Conservation (phyloP, 768 basidiomycete species). For the Tricholomella constricta region DNA sequence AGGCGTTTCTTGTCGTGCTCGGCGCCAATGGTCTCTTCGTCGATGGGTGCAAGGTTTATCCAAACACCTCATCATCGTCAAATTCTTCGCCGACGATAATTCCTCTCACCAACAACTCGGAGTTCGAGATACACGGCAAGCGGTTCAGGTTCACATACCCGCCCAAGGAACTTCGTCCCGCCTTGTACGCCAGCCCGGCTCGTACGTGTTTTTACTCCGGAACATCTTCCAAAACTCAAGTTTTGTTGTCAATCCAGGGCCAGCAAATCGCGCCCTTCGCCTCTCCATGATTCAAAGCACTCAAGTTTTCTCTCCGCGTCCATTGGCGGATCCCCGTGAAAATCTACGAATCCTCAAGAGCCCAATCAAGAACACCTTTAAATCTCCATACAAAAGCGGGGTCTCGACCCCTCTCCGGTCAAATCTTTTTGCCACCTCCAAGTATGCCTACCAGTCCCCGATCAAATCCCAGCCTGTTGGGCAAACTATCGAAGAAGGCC, state of each 20-base stretch:
- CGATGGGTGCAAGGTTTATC: slow-evolving; percentile 65
- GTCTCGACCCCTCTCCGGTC: slow-evolving; percentile 8
- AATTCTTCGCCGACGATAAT: slow-evolving; percentile 48
- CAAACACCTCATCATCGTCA: slow-evolving; percentile 29
- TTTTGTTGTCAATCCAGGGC: slow-evolving; percentile 21
- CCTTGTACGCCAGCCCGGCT: slow-evolving; percentile 51
- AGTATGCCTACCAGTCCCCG: slow-evolving; percentile 6
- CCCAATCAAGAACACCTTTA: slow-evolving; percentile 47
- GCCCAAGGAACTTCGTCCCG: slow-evolving; percentile 66
- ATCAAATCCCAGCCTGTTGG: slow-evolving; percentile 3
- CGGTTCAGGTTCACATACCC: slow-evolving; percentile 75
- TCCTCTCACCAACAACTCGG: slow-evolving; percentile 66
- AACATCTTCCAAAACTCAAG: neutral
- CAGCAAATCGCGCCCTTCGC: slow-evolving; percentile 51
- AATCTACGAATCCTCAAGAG: slow-evolving; percentile 66
- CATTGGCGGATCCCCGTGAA: slow-evolving; percentile 57
- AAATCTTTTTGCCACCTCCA: slow-evolving; percentile 6
- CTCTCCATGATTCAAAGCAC: slow-evolving; percentile 78
- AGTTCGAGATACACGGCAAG: slow-evolving; percentile 69
- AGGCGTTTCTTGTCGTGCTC: slow-evolving; percentile 71
- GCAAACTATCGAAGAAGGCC: neutral
- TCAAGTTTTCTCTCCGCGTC: slow-evolving; percentile 70
- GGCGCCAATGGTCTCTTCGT: slow-evolving; percentile 59
- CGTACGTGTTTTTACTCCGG: slow-evolving; percentile 33
- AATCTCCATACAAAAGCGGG: slow-evolving; percentile 27